These are phyloP conservation scores for Suhomyces bolitotheri DNA, from an alignment of 1,139 yeast species.

Conservation along the genomic window DNA sequence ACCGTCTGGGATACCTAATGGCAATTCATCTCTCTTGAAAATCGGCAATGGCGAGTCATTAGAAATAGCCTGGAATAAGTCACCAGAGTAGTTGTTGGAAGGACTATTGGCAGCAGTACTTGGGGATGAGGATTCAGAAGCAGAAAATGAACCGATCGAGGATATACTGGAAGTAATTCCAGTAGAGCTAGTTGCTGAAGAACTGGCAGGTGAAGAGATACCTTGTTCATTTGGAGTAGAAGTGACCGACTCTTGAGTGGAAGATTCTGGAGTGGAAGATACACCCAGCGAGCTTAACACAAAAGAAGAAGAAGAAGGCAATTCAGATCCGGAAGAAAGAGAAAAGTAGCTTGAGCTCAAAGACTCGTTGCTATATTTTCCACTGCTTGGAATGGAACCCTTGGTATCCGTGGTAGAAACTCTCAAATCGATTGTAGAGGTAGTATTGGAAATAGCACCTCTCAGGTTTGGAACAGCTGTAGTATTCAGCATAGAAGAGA, in stretches of 20 bases:
- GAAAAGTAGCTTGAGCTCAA: too few species aligned
- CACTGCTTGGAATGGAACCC: background rate
- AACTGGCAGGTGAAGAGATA: constrained; percentile 1
- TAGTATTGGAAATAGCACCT: background rate
- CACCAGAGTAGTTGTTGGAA: constrained; percentile 12
- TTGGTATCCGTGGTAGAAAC: constrained; percentile 4
- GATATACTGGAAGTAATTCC: background rate
- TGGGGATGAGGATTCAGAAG: constrained; percentile 3
- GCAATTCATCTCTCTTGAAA: constrained; percentile 49
- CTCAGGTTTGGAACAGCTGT: background rate
- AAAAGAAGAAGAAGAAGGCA: constrained; percentile 1
- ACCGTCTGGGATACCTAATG: constrained; percentile 52
- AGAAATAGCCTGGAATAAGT: constrained; percentile 50
- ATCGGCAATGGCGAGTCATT: constrained; percentile 50
- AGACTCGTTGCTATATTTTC: constrained; percentile 3
- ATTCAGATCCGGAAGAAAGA: background rate
- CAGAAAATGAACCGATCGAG: background rate
- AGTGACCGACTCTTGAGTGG: background rate
- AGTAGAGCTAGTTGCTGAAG: constrained; percentile 8
- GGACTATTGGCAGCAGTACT: background rate
- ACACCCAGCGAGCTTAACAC: constrained; percentile 2
- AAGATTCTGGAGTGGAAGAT: constrained; percentile 1
- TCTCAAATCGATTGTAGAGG: constrained; percentile 16
- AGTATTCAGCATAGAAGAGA: background rate
- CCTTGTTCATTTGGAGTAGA: too few species aligned